phyloP scores from a whole-genome alignment of 345 rosid species.

The Eucalyptus shirleyi region DNA sequence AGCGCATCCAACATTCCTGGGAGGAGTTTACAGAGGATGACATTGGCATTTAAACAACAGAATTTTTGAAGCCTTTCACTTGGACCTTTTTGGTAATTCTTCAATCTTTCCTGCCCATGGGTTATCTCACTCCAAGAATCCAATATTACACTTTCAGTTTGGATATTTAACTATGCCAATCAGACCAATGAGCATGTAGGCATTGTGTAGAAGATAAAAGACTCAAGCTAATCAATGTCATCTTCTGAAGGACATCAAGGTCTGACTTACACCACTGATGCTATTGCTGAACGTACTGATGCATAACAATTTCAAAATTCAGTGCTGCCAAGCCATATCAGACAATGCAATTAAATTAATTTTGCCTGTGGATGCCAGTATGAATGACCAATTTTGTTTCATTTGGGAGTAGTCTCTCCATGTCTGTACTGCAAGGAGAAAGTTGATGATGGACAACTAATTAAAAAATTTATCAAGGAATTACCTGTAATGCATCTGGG shows the following conservation, averaged over 20 bases:
- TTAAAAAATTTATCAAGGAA: background rate
- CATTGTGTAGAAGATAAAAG: background rate
- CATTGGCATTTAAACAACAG: background rate
- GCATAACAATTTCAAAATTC: background rate
- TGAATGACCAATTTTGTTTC: background rate
- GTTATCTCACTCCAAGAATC: background rate
- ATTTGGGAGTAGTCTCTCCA: background rate
- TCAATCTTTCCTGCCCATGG: background rate
- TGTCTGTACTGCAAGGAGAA: background rate
- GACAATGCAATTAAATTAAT: background rate
- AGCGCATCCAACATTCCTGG: background rate
- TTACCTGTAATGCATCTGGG: slow-evolving; percentile 66
- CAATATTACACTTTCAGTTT: background rate
- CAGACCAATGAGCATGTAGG: background rate
- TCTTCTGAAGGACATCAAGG: background rate
- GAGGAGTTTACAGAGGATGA: background rate
- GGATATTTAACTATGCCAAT: background rate
- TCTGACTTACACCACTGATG: background rate
- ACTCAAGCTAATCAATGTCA: background rate
- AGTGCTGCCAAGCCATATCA: background rate
- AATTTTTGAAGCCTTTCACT: background rate
- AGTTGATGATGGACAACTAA: background rate
- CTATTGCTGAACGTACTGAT: background rate
- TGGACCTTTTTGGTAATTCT: background rate
- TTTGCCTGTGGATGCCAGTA: background rate